phyloP scores from a whole-genome alignment of 192 early-diverging fungal genomes.

The Chytriomyces sp. region DNA sequence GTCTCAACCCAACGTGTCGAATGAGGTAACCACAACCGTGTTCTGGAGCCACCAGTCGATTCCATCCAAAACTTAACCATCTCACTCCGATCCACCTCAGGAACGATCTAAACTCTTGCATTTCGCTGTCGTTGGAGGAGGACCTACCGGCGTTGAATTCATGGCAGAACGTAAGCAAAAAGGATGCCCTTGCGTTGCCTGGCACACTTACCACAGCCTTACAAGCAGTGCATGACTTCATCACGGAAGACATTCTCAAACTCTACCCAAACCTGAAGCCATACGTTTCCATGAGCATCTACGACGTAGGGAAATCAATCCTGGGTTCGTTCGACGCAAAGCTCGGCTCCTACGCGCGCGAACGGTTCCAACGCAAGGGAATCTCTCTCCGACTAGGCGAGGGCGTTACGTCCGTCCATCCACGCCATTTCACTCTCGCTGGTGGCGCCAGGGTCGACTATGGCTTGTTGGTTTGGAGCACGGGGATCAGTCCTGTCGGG shows the following conservation, averaged over 20 bases:
- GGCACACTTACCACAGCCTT: background rate
- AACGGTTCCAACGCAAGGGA: conserved; percentile 72
- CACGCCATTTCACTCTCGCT: conserved; percentile 32
- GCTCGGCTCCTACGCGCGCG: conserved; percentile 72
- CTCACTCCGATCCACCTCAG: conserved; percentile 40
- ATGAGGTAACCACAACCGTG: conserved; percentile 7
- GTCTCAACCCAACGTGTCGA: conserved; percentile 62
- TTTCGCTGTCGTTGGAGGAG: conserved; percentile 86
- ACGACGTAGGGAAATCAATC: conserved; percentile 81
- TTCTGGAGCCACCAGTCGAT: background rate
- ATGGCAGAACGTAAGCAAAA: conserved; percentile 31
- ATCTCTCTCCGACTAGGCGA: conserved; percentile 69
- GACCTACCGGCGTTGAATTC: conserved; percentile 79
- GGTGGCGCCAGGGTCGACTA: conserved; percentile 28
- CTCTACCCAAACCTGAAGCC: conserved; percentile 70
- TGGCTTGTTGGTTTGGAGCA: conserved; percentile 73
- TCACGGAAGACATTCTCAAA: conserved; percentile 76
- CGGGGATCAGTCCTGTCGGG: conserved; percentile 52
- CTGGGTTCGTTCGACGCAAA: conserved; percentile 77
- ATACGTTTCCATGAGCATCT: conserved; percentile 59
- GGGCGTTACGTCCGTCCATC: conserved; percentile 59
- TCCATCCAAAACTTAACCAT: too few species aligned
- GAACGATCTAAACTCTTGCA: conserved; percentile 60
- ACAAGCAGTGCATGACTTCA: conserved; percentile 79
- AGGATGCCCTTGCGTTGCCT: background rate